Evolutionary conservation across 306 rosid species (phyloP), one percentile per base, ranked within the genome.

Genomic region (Betula pendula): DNA sequence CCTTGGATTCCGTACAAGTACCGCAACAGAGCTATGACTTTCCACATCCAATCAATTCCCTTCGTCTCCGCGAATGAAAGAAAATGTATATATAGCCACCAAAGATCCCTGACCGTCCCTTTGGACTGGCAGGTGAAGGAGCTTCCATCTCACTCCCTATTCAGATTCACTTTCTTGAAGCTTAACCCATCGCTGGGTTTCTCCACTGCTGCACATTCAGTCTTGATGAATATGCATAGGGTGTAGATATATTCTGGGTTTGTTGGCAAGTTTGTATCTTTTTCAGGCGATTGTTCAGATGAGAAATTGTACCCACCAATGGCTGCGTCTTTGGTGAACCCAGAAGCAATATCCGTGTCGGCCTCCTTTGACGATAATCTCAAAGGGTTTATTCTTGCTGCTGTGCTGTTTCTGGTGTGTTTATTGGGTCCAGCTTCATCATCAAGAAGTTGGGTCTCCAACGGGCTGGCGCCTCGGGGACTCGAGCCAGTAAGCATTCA

Each of bases 401-500:
- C 86, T 33, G 78, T 7, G 74, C 86, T 33, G 78, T 82, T 11
- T 93, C 98, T 51, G 82, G 98, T 73, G 98, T 92, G 76, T 93
- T 93, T 69, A 90, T 93, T 43, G 98, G 98, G 31, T 83, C 96
- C 71, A 93, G 98, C 62, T 93, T 93, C 87, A 93, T 93, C 75
- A 85, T 93, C 79, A 93, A 93, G 93, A 93, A 93, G 80, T 86
- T 87, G 80, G 98, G 98, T 52, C 98, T 93, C 63, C 87, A 81
- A 45, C 89, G 92, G 29, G 98, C 96, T 12, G 82, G 83, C 11
- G 83, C 72, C 62, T 83, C 75, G 29, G 96, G 96, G 56, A 50
- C 82, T 74, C 90, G 89, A 45, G 98, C 96, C 67, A 75, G 98
- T 91, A 5, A 35, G 70, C 70, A 38, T 17, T 65, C 48, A 2